Base-by-base conservation (phyloP, 768 basidiomycete species). In the Mycena olivaceomarginata region DNA sequence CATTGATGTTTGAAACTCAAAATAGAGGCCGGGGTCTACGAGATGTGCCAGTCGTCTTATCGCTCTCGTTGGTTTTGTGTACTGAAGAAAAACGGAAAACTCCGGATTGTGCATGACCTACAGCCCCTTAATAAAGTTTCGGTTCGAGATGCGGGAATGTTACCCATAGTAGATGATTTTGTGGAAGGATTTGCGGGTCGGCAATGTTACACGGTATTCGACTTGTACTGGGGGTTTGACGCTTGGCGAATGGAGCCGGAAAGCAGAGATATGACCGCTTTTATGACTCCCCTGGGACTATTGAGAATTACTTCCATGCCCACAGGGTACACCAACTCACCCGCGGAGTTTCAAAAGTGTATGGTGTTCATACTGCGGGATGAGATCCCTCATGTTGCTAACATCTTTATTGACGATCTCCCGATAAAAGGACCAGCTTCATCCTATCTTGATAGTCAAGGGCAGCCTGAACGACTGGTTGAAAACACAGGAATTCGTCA, bases 281-380 rank as follows among this genome's bases (percentile, higher is more conserved):
- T 31, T 31, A 31, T 31, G 31, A 31, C 31, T 1, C 31, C 31
- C 3, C 2, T 81, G 37, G 81, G 81, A 1, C 45, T 78, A 37
- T 31, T 79, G 31, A 62, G 80, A 70, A 22, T 79, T 57, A 76
- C 81, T 69, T 64, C 40, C 16, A 77, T 77, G 73, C 84, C 70
- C 37, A 82, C 62, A 43, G 80, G 73, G 59, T 84, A 53, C 45
- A 79, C 78, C 13, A 82, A 84, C 39, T 81, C 79, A 22, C 77
- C 78, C 1, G 70, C 81, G 8, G 78, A 77, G 64, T 82, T 82
- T 53, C 81, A 82, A 48, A 76, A 77, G 31, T 76, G 78, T 48
- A 68, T 68, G 67, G 48, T 68, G 5, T 68, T 56, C 18, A 53
- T 68, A 7, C 20, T 68, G 1, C 67, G 51, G 16, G 48, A 57